phyloP scores from a whole-genome alignment of 2,329 filamentous ascomycete species.

The Penicillium janthinellum region DNA sequence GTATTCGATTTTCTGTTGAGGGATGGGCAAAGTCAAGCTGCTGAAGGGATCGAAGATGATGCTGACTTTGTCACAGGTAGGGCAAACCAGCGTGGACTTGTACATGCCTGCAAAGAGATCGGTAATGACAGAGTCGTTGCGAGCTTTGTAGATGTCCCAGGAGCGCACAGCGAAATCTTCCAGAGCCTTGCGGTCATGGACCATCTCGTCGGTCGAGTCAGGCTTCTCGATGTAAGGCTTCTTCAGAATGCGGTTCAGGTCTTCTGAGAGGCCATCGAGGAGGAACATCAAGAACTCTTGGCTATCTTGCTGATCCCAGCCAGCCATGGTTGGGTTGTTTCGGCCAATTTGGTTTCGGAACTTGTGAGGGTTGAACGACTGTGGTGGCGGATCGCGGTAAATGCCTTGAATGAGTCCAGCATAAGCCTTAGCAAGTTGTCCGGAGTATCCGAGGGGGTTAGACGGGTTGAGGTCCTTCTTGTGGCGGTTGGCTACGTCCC shows the following conservation, averaged over 20 bases:
- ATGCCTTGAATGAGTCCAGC: constrained; percentile 74
- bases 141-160: constrained; percentile 86
- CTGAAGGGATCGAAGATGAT: constrained; percentile 99
- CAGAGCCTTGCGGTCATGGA: constrained; percentile 77
- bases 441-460: constrained; percentile 84
- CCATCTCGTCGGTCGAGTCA: constrained; percentile 95
- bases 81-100: constrained; percentile 94
- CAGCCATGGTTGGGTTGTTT: constrained; percentile 83
- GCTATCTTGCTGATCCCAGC: constrained; percentile 94
- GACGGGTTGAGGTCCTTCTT: constrained; percentile 78
- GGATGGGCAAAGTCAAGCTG: constrained; percentile 86
- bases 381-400: constrained; percentile 67
- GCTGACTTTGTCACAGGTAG: constrained; percentile 88
- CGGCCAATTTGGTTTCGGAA: constrained; percentile 83
- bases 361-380: constrained; percentile 73
- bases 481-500: constrained; percentile 60
- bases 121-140: constrained; percentile 92
- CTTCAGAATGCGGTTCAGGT: constrained; percentile 88
- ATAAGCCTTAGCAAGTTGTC: constrained; percentile 84
- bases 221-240: constrained; percentile 98
- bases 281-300: constrained; percentile 96
- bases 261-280: constrained; percentile 91
- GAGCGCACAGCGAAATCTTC: constrained; percentile 82
- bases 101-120: constrained; percentile 98
- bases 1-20: constrained; percentile 80